Percentiles rank a stretch among this genome's conserved stretches.
phyloP scores from a whole-genome alignment of 1,284 basidiomycete species.

The Sphaerobolus stellatus region DNA sequence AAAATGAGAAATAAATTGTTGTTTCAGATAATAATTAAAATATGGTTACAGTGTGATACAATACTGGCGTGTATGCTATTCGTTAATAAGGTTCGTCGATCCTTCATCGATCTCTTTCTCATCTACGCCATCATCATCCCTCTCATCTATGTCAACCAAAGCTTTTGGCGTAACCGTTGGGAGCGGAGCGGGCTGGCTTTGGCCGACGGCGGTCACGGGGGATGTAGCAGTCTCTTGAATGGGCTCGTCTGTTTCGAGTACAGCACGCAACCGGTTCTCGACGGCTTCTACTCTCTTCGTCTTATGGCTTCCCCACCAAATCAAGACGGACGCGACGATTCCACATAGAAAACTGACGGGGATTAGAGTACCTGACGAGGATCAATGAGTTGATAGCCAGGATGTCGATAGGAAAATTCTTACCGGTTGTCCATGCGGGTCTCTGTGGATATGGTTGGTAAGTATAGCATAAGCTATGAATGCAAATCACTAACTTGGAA shows the following conservation, averaged over 20 bases:
- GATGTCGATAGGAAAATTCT: background rate
- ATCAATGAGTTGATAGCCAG: constrained; percentile 36
- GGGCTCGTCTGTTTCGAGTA: constrained; percentile 58
- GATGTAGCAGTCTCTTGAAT: too few species aligned
- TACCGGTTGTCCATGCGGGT: constrained; percentile 59
- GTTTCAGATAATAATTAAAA: too few species aligned
- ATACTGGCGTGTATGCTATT: too few species aligned
- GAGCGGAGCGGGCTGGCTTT: too few species aligned
- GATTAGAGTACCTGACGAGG: constrained; percentile 58
- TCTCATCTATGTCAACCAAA: too few species aligned
- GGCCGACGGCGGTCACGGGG: too few species aligned
- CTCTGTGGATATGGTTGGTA: constrained; percentile 30
- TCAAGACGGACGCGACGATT: constrained; percentile 74
- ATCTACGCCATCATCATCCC: too few species aligned
- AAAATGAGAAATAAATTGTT: too few species aligned
- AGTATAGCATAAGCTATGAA: background rate
- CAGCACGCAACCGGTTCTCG: constrained; percentile 65
- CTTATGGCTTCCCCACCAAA: constrained; percentile 74
- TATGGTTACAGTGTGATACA: too few species aligned
- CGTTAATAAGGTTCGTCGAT: too few species aligned
- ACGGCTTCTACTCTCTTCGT: constrained; percentile 80
- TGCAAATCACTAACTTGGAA: constrained; percentile 34
- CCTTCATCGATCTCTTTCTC: too few species aligned
- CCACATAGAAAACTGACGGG: constrained; percentile 78
- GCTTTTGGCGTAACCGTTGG: too few species aligned